Conservation (phyloP, 805 yeast species). For the Phaffomyces antillensis region DNA sequence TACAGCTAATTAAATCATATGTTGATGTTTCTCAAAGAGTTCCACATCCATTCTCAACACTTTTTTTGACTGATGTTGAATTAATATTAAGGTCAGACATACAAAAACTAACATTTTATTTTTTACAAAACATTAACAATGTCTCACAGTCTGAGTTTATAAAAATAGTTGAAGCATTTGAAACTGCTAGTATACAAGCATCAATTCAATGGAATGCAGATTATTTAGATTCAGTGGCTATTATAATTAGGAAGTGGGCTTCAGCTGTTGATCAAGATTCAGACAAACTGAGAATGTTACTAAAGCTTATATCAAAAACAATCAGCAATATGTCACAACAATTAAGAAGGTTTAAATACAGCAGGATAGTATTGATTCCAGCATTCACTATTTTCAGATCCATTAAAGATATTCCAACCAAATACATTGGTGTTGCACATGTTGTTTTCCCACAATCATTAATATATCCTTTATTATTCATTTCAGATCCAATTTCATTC, state of each 20-base stretch:
- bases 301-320: neutral
- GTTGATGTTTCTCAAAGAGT: constrained; percentile 5
- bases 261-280: neutral
- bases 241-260: neutral
- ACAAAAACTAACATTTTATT: constrained; percentile 6
- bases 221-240: constrained; percentile 7
- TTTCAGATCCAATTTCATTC: constrained; percentile 36
- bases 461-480: constrained; percentile 31
- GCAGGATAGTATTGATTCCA: constrained; percentile 7
- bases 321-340: neutral
- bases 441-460: constrained; percentile 35
- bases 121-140: constrained; percentile 4
- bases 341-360: constrained; percentile 2
- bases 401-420: constrained; percentile 17
- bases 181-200: neutral
- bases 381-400: constrained; percentile 6
- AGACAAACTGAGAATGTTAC: too few relatives aligned
- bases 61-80: constrained; percentile 4
- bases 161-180: constrained; percentile 3
- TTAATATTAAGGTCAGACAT: neutral
- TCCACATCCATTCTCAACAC: constrained; percentile 6
- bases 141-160: too few relatives aligned
- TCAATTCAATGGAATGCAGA: constrained; percentile 7
- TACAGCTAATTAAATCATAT: constrained; percentile 8
- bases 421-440: constrained; percentile 15